Evolutionary conservation across 2,329 filamentous ascomycete species (phyloP), one percentile per base, ranked within the genome.

Genomic region (Dendrostoma leiphaemia): DNA sequence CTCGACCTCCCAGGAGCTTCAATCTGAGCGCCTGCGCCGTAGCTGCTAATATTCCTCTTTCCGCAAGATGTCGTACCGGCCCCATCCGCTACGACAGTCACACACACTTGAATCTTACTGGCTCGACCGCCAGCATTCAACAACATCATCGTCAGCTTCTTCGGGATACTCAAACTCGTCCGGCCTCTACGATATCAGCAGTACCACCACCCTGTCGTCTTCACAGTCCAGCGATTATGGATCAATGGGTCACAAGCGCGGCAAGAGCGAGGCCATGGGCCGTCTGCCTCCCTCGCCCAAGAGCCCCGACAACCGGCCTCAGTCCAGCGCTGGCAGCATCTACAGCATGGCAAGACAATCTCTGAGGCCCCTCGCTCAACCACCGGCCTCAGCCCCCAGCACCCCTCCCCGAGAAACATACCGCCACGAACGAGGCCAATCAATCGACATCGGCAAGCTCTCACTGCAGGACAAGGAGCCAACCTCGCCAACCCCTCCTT

Each of bases 301-400:
- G 73, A 76, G 66, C 57, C 61, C 65, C 17, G 60, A 62, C 34
- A 65, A 58, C 57, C 71, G 74, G 62, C 71, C 69, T 46, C 24
- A 63, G 54, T 68, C 71, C 58, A 58, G 52, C 28, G 77, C 83
- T n/a, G 83, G 84, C 31, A 84, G 82, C 62, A 77, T 86, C 59
- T 92, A 91, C 66, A 84, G 82, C 61, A 86, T 80, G 61, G 81
- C 88, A 57, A 86, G 91, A 50, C 88, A 89, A 65, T 91, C 90
- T 21, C 75, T 96, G 57, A 84, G 90, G 46, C 89, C 89, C 23
- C 77, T 91, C 6, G 83, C 86, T 3, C 88, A 89, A 65, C 76
- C 82, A 1, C 86, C 88, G 3, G 81, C 76, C 15, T 62, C 66
- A 19, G 63, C 74, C 6, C 69, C 72, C 15, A 64, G 65, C 3